phyloP scores from a whole-genome alignment of 2,329 filamentous ascomycete species.

The Hypocreales sp. region DNA sequence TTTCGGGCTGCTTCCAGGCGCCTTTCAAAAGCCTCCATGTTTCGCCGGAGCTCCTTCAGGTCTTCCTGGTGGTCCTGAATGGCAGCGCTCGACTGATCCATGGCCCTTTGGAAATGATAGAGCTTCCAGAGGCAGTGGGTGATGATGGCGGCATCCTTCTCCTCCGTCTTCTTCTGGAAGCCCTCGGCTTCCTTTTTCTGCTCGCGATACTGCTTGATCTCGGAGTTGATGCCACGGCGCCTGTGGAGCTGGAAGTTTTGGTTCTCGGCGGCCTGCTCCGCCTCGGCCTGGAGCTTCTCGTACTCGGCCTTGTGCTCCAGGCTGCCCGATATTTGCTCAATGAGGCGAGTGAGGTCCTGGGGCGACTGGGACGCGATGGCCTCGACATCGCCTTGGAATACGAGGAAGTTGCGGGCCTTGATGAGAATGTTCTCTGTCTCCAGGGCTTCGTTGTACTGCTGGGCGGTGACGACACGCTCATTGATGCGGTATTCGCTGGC shows the following conservation, averaged over 20 bases:
- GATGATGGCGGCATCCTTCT: conserved; percentile 81
- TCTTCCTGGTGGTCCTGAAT: conserved; percentile 93
- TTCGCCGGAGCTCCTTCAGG: conserved; percentile 79
- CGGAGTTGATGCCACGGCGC: conserved; percentile 86
- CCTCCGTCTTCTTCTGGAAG: conserved; percentile 79
- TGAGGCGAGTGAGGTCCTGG: conserved; percentile 80
- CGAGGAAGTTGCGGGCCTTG: conserved; percentile 93
- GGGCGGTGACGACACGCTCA: conserved; percentile 72
- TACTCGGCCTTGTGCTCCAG: conserved; percentile 91
- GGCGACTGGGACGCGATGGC: conserved; percentile 91
- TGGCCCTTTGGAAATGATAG: conserved; percentile 84
- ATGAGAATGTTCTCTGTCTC: conserved; percentile 94
- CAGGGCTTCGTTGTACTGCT: conserved; percentile 84
- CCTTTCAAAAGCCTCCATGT: conserved; percentile 70
- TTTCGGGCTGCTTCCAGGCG: conserved; percentile 68
- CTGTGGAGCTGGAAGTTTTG: conserved; percentile 79
- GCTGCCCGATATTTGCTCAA: conserved; percentile 95
- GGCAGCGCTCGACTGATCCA: conserved; percentile 78
- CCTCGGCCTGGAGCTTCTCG: conserved; percentile 72
- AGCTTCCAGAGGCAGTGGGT: conserved; percentile 94
- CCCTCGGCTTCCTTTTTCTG: conserved; percentile 93
- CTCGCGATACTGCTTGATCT: conserved; percentile 95
- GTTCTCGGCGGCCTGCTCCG: conserved; percentile 76
- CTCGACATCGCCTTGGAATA: conserved; percentile 97
- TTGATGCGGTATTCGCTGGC: conserved; percentile 96